A percentile compares a stretch with the other conserved stretches of the same genome.
phyloP scores from a whole-genome alignment of 768 basidiomycete genomes.

The Lepiota venenata region DNA sequence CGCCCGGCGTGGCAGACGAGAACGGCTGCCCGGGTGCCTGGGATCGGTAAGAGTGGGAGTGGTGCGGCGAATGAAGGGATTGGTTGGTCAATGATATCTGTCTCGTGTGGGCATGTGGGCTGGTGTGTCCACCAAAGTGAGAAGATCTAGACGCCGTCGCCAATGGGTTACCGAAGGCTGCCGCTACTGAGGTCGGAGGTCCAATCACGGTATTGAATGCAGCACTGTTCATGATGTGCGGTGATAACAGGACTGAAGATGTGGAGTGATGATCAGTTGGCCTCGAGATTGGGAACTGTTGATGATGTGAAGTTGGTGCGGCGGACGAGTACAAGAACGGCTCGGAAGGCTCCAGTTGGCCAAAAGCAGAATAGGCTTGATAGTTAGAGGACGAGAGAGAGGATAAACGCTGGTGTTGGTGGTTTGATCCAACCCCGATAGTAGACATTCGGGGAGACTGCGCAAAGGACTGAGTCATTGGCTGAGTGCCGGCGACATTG shows the following conservation, averaged over 20 bases:
- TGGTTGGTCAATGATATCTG: background rate
- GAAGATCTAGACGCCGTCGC: background rate
- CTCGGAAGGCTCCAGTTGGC: background rate
- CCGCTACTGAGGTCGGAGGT: background rate
- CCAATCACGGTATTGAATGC: background rate
- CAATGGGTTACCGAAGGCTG: background rate
- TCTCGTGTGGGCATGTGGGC: constrained; percentile 1
- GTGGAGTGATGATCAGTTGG: background rate
- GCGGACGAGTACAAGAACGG: background rate
- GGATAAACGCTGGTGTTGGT: constrained; percentile 8
- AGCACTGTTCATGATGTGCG: background rate
- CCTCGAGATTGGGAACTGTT: background rate
- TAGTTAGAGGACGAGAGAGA: constrained; percentile 3
- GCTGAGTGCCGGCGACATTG: background rate
- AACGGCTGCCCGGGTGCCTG: constrained; percentile 6
- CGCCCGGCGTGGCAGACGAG: constrained; percentile 1
- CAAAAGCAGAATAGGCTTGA: background rate
- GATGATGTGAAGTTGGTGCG: background rate
- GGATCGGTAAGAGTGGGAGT: background rate
- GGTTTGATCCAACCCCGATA: background rate
- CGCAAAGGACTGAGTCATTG: background rate
- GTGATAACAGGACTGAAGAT: background rate
- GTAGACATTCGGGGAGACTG: background rate
- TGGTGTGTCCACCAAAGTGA: background rate
- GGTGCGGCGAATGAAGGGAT: background rate